These are phyloP conservation scores for Puya raimondii DNA, from an alignment of 176 grass and related monocot genomes.

Conservation along the genomic window DNA sequence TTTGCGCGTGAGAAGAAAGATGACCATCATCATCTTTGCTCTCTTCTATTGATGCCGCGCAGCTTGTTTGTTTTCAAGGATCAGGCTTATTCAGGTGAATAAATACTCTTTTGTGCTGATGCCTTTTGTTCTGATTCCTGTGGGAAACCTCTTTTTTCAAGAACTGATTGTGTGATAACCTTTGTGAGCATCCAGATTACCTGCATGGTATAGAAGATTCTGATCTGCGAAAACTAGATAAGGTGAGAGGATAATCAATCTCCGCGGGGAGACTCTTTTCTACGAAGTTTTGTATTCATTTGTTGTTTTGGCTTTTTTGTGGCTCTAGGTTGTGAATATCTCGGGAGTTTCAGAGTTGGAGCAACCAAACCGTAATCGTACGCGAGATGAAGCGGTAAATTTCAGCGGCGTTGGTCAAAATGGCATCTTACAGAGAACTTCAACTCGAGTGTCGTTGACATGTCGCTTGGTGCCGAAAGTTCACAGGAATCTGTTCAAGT, in stretches of 20 bases:
- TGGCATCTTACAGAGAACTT: slow-evolving; percentile 30
- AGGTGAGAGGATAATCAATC: slow-evolving; percentile 38
- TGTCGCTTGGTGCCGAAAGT: slow-evolving; percentile 85
- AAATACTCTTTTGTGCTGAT: background rate
- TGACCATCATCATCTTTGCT: slow-evolving; percentile 21
- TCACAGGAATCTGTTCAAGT: slow-evolving; percentile 73
- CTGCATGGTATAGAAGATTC: slow-evolving; percentile 83
- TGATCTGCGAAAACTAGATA: slow-evolving; percentile 50
- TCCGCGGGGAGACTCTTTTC: background rate
- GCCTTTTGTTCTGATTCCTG: background rate
- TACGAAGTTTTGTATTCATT: background rate
- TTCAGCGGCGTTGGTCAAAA: slow-evolving; percentile 23
- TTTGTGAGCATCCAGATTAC: slow-evolving; percentile 37
- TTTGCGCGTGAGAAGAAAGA: background rate
- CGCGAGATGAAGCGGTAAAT: slow-evolving; percentile 10
- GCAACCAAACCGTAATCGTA: slow-evolving; percentile 7
- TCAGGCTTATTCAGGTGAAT: slow-evolving; percentile 68
- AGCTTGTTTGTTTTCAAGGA: slow-evolving; percentile 79
- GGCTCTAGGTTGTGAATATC: slow-evolving; percentile 47
- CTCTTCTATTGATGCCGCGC: slow-evolving; percentile 54
- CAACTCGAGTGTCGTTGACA: slow-evolving; percentile 64
- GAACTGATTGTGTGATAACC: background rate
- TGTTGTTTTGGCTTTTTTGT: slow-evolving; percentile 2
- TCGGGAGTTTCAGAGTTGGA: slow-evolving; percentile 36
- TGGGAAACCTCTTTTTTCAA: slow-evolving; percentile 10